Base-by-base conservation (phyloP, 1,284 basidiomycete genomes). In the Taiwanofungus camphoratus region DNA sequence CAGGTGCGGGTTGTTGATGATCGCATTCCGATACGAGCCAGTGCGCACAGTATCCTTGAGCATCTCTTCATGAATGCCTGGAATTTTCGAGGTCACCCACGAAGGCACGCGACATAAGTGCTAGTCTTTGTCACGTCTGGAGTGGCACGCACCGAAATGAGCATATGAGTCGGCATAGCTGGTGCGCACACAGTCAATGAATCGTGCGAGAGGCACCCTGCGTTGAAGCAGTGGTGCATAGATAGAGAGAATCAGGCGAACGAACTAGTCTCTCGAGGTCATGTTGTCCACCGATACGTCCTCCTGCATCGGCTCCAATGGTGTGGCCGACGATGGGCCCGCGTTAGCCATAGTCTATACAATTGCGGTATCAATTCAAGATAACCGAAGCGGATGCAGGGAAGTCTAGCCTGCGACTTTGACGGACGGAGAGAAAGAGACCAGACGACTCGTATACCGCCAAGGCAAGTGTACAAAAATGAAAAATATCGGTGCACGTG, bases 51-150 rank as follows among this genome's bases (percentile, higher is more conserved):
- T 72, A 69, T 99, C 96, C 71, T 99, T 99, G 64, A 99, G 72
- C 96, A 99, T 99, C 71, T 99, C 96, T 70, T 96, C 94, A 67
- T 97, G 93, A 58, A 97, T 97, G 51, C 90, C 91, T 53, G 32
- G 39, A 12, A 45, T 18, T 47, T 24, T 36, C 12, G 52, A 53
- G 7, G 26, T 13, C 26, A 27, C 26, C 26, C 26, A 13, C 26
- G 26, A 8, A 7, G 7, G 7, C 13, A 27, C 13, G n/a, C 26
- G 13, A 13, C 26, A 8, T 13, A 27, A 13, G 26, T 27, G 26
- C 26, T 7, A 13, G 26, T 8, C 26, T 27, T 13, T 23, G 18
- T 19, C 7, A 27, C 18, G 22, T 19, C 24, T 38, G 27, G 30
- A 34, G 19, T n/a, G 42, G 36, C 22, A 62, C 79, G 51, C 60